These are phyloP conservation scores for Pseudognaphalium luteoalbum DNA, from an alignment of 129 eudicot species.

Conservation along the genomic window DNA sequence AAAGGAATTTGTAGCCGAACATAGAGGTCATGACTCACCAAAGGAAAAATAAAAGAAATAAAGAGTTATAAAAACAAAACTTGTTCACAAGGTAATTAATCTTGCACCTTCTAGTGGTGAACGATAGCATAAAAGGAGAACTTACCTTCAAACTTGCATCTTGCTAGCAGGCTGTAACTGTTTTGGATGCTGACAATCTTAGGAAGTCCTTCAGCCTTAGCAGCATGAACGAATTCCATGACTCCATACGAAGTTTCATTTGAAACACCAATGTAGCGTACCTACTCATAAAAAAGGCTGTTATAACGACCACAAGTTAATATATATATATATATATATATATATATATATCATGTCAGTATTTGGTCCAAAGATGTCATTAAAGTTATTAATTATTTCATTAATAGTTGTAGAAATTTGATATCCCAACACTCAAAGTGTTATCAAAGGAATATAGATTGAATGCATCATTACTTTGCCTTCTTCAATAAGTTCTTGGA, in stretches of 20 bases:
- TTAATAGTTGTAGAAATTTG: neutral
- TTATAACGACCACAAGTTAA: neutral
- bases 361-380: neutral
- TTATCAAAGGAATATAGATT: neutral
- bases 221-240: constrained; percentile 86
- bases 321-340: too few species aligned
- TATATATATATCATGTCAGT: constrained; percentile 10
- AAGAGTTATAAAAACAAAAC: neutral
- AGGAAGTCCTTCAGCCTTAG: constrained; percentile 71
- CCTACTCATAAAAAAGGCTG: constrained; percentile 37
- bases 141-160: constrained; percentile 79
- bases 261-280: constrained; percentile 86
- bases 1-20: neutral
- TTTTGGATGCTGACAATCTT: constrained; percentile 92
- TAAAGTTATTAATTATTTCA: neutral
- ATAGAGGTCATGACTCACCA: neutral
- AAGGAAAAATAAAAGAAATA: neutral
- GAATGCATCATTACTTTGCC: constrained; percentile 69
- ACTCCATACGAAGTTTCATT: constrained; percentile 97
- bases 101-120: neutral
- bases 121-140: constrained; percentile 4
- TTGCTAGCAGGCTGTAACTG: constrained; percentile 66
- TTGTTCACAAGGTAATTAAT: neutral
- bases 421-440: neutral
- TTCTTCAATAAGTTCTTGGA: constrained; percentile 85